Evolutionary conservation across 2,329 filamentous ascomycete genomes (phyloP), one percentile per base, ranked within the genome.

Genomic region (Lachnellula hyalina): DNA sequence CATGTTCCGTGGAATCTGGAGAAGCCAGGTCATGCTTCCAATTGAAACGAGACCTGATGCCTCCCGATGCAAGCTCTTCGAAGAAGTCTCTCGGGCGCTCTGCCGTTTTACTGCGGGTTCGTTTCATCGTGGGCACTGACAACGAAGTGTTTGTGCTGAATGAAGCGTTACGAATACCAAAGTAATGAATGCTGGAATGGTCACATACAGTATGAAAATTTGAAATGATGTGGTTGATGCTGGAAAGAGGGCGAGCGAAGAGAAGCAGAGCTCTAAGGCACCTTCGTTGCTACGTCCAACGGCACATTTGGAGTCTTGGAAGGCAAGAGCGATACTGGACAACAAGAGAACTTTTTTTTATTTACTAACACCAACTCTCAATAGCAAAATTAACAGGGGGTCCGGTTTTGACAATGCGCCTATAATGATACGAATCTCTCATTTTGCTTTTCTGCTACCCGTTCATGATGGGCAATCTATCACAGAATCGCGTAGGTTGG

Each of bases 371-470:
- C 51, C 45, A 19, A 28, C 40, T 49, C 36, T 47, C 17, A 54
- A 51, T 35, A 57, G 36, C 34, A 45, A 32, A 47, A 34, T 19
- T 14, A 50, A 53, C 40, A 54, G 51, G 50, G 56, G 60, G 60
- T 54, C 48, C 54, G 48, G 59, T 49, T 66, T 61, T 67, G 53
- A 55, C 52, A 60, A 63, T 62, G 60, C 67, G 65, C 67, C 65
- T 61, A 54, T 55, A 53, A 67, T 66, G 61, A 62, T 59, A 65
- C 63, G 65, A 60, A 67, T 48, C 59, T 63, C 67, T 65, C 66
- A 63, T 63, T 51, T 66, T 56, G 62, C 60, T 62, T 56, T 54
- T 62, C 61, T 65, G 59, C 57, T 59, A 62, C 58, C 58, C 52
- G 50, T 63, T 58, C 42, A 47, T 42, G 52, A 28, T 59, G 64